Percentiles rank a stretch among this genome's conserved stretches.
Evolutionary conservation across 2,329 filamentous ascomycete species (phyloP).

Genomic region (Hypoxylon sp.): DNA sequence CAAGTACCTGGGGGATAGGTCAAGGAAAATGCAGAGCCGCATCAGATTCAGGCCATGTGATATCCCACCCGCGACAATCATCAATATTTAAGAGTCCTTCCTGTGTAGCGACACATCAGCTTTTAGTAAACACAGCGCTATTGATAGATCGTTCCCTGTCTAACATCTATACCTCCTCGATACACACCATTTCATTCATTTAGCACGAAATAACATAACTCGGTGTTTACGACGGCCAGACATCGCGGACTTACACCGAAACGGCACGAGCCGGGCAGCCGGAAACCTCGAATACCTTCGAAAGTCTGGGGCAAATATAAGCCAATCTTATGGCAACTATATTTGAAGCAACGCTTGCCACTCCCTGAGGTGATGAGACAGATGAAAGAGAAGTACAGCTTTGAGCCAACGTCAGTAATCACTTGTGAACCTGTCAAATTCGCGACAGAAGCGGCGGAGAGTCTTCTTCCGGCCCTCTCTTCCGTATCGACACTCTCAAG

Average conservation of each 20-base stretch:
- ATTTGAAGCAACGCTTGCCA: conserved; percentile 9
- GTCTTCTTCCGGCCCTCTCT: too few relatives aligned
- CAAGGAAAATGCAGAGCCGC: not conserved
- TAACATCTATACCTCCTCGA: not conserved
- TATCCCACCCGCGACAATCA: not conserved
- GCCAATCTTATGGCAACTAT: conserved; percentile 4
- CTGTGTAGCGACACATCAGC: not conserved
- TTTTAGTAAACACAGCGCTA: not conserved
- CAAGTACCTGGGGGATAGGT: too few relatives aligned
- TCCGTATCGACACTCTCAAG: not conserved
- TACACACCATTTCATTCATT: not conserved
- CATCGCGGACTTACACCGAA: not conserved
- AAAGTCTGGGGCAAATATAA: conserved; percentile 11
- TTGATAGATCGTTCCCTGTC: not conserved
- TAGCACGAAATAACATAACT: not conserved
- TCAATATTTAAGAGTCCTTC: too few relatives aligned
- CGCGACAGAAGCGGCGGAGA: not conserved
- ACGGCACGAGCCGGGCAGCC: not conserved
- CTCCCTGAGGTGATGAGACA: conserved; percentile 14
- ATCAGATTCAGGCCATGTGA: not conserved
- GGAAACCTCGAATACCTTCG: conserved; percentile 3
- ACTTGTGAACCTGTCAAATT: not conserved
- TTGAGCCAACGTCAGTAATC: conserved; percentile 27
- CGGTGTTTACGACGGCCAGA: not conserved
- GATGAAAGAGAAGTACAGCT: conserved; percentile 15